Evolutionary conservation across 129 eudicot species (phyloP).

Genomic region (Glebionis coronaria): DNA sequence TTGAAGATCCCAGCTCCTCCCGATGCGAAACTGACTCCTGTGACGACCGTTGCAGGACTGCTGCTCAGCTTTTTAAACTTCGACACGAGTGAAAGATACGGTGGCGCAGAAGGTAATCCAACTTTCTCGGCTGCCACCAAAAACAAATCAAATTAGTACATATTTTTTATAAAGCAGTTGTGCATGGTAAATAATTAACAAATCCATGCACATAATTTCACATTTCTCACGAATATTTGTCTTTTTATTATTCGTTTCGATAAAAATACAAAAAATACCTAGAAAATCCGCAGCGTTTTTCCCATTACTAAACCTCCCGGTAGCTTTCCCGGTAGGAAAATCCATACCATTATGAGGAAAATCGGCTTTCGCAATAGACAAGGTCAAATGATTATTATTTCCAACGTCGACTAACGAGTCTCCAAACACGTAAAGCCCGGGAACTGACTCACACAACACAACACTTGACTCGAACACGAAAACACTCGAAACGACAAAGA

Average conservation of each 20-base stretch:
- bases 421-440: conserved; percentile 63
- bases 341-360: conserved; percentile 84
- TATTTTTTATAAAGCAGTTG: no score
- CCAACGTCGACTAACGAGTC: conserved; percentile 83
- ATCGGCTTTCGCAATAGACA: conserved; percentile 66
- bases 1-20: conserved; percentile 81
- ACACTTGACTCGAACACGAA: conserved; percentile 19
- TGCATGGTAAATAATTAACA: no score
- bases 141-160: background rate
- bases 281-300: conserved; percentile 84
- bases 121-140: conserved; percentile 68
- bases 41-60: conserved; percentile 29
- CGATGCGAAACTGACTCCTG: conserved; percentile 75
- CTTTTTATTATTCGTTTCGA: no score
- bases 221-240: no score
- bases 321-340: conserved; percentile 57
- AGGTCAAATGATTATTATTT: conserved; percentile 56
- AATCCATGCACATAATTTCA: no score
- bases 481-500: background rate
- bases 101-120: conserved; percentile 55
- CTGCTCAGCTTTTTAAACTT: conserved; percentile 32
- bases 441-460: conserved; percentile 25
- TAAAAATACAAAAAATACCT: conserved; percentile 32
- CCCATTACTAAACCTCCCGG: conserved; percentile 88
- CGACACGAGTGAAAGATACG: conserved; percentile 46